Evolutionary conservation across 2,329 filamentous ascomycete species (phyloP), one percentile per base, ranked within the genome.

Genomic region (Lomentospora prolificans): DNA sequence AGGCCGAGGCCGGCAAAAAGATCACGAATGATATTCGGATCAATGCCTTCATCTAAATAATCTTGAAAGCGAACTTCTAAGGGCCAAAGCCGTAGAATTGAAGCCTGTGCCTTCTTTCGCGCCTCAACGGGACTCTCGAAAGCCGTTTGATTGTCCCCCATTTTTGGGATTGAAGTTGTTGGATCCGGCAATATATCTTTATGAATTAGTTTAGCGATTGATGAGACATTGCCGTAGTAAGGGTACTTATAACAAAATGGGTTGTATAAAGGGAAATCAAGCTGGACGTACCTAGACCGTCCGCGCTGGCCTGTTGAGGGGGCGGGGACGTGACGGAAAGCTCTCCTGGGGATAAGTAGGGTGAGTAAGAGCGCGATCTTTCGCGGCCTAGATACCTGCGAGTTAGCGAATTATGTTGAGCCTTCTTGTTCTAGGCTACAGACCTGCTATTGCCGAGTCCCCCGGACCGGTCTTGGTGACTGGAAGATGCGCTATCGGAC

Each of bases 11-110:
- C 84, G 25, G 76, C 72, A 62, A 90, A 94, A 1, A 94, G 74
- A 28, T 72, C 67, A 56, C 76, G 78, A 33, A 95, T 70, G 9
- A 90, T 65, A 1, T 69, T 68, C 33, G 79, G 75, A 61, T 90
- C 80, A 44, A 92, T 77, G 0, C 89, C 87, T 66, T 92, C 87
- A 9, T 82, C 76, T 10, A 91, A 73, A 57, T 92, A 85, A 58
- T 89, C 79, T 55, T 86, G 77, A 64, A 85, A 95, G 19, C 82
- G 81, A 57, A 95, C 82, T 51, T 89, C 86, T 58, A 88, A 67
- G 1, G 77, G 75, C 71, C 75, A 78, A 3, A 91, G 71, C 36
- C 80, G 77, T 28, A 89, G 68, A 39, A 91, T 82, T 3, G 87
- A 85, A 24, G 81, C 79, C 63, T 84, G 80, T 0, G 87, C 87